Evolutionary conservation across 23 red algal genomes (phyloP), one percentile per base, ranked within the genome.

Genomic region (Cyanidiococcus yangmingshanensis): DNA sequence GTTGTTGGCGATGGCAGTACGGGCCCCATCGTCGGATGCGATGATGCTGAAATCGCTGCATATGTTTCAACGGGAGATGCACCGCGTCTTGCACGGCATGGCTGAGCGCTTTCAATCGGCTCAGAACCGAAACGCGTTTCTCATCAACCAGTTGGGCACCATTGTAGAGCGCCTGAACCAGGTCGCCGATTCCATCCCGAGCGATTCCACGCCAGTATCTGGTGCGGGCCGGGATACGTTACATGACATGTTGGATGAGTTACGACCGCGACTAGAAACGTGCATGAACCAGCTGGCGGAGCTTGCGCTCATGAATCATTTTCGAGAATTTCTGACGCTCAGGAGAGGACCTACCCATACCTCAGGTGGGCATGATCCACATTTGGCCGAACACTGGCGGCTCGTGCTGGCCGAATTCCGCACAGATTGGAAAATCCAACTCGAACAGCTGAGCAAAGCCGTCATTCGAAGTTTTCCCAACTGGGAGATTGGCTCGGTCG

Each of bases 321-420:
- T 71, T 30, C 16, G n/a, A 7, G 63, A 71, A 12, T 35, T 71
- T 25, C 21, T 71, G 63, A 35, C 63, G n/a, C 63, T 71, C n/a
- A 7, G 3, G 12, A 15, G 12, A 7, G 7, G 12, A 7, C 7
- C 7, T 7, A 21, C 45, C 45, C 12, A 54, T 15, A 15, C 45
- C 12, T 54, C 45, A 54, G 16, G 3, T 2, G 7, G 63, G 7
- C 16, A 12, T 12, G 27, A 71, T 30, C 16, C 63, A 35, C 63
- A 12, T 2, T 25, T 12, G n/a, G 27, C 21, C 16, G n/a, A 71
- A 7, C 63, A 35, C 63, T 35, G 21, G 63, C 63, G 63, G 12
- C 63, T 71, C n/a, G 63, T 71, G 63, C 27, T 71, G 63, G 63
- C 21, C n/a, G 63, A 71, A 29, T 71, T 71, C 32, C 63, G 63